These are phyloP conservation scores for Artemisia tridentata DNA, from an alignment of 129 eudicot genomes.

Conservation along the genomic window DNA sequence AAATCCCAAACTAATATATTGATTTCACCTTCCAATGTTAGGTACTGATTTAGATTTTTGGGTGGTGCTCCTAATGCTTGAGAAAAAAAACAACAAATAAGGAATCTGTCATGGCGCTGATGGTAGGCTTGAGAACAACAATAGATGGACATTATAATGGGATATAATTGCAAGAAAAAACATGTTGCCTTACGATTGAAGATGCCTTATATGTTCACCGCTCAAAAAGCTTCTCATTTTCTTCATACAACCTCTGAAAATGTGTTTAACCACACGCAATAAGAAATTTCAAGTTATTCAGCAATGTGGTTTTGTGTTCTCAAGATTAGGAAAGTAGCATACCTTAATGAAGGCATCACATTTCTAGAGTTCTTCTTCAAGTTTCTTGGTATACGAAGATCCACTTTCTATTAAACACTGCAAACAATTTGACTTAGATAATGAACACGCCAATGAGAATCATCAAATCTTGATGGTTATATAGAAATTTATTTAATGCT, in stretches of 20 bases:
- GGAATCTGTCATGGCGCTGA: neutral
- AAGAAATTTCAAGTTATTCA: too few relatives aligned
- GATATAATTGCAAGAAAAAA: conserved; percentile 19
- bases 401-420: too few relatives aligned
- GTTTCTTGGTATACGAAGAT: conserved; percentile 53
- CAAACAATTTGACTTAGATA: too few relatives aligned
- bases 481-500: too few relatives aligned
- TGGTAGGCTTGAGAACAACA: too few relatives aligned
- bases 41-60: conserved; percentile 46
- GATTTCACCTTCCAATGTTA: conserved; percentile 55
- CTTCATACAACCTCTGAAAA: too few relatives aligned
- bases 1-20: conserved; percentile 17
- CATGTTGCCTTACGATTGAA: conserved; percentile 62
- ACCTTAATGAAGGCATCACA: conserved; percentile 98
- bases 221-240: conserved; percentile 85
- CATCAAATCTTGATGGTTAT: too few relatives aligned
- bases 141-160: neutral
- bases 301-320: neutral
- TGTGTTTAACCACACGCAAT: too few relatives aligned
- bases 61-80: conserved; percentile 66
- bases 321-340: conserved; percentile 14
- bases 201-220: conserved; percentile 79
- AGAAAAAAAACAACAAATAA: conserved; percentile 20
- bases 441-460: too few relatives aligned
- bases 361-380: conserved; percentile 90